Evolutionary conservation across 768 basidiomycete species (phyloP).

Genomic region (Suillus placidus): DNA sequence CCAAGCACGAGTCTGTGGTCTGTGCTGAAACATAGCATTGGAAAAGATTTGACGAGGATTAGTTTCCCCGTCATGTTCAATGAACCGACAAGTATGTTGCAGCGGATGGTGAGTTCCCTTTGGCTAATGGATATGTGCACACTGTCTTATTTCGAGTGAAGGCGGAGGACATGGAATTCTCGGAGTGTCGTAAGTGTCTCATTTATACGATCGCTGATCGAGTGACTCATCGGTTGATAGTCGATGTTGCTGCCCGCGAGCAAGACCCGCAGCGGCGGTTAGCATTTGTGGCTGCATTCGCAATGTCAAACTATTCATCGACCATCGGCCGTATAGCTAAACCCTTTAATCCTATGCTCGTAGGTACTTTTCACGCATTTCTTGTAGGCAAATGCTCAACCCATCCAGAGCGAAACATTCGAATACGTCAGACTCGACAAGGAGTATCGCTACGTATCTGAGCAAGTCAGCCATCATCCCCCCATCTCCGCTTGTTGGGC

Average conservation of each 20-base stretch:
- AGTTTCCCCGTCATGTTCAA: constrained; percentile 94
- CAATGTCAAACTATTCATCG: constrained; percentile 97
- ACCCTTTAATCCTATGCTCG: constrained; percentile 95
- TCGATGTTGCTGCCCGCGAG: constrained; percentile 84
- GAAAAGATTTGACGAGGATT: constrained; percentile 96
- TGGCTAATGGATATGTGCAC: background rate
- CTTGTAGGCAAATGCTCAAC: background rate
- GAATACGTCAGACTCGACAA: constrained; percentile 89
- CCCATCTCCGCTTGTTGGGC: constrained; percentile 97
- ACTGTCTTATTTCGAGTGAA: constrained; percentile 20
- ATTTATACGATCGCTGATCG: constrained; percentile 8
- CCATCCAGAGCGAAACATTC: constrained; percentile 80
- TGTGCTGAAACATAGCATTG: constrained; percentile 92
- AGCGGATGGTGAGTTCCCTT: constrained; percentile 72
- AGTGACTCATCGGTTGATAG: constrained; percentile 38
- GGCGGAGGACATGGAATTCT: constrained; percentile 98
- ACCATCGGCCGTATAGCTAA: constrained; percentile 97
- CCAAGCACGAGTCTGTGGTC: constrained; percentile 93
- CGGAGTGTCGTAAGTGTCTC: constrained; percentile 74
- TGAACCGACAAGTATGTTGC: constrained; percentile 94
- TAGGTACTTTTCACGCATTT: constrained; percentile 37
- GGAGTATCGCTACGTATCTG: constrained; percentile 90
- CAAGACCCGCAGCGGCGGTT: constrained; percentile 78
- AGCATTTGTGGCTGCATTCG: constrained; percentile 94
- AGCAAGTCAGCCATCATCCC: constrained; percentile 98